Evolutionary conservation across 768 basidiomycete genomes (phyloP).

Genomic region (Hygrocybe punicea): DNA sequence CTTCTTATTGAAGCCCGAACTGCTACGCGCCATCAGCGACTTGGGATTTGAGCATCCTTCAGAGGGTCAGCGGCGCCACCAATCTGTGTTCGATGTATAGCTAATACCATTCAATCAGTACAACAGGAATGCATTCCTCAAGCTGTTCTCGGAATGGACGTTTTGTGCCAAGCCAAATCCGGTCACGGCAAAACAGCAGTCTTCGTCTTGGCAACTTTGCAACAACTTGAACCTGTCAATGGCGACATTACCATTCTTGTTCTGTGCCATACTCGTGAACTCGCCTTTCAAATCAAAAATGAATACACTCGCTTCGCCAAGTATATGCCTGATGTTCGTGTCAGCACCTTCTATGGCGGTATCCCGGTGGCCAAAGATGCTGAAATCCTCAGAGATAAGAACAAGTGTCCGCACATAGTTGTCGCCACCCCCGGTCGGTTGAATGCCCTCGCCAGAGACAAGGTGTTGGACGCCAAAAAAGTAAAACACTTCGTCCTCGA

Average conservation of each 20-base stretch:
- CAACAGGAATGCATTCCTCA: constrained; percentile 99
- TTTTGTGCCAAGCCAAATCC: constrained; percentile 98
- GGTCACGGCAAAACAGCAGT: constrained; percentile 99
- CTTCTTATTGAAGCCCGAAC: constrained; percentile 95
- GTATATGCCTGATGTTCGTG: constrained; percentile 99
- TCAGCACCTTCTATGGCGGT: constrained; percentile 97
- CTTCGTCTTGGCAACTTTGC: constrained; percentile 95
- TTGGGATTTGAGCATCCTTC: constrained; percentile 99
- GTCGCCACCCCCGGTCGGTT: constrained; percentile 97
- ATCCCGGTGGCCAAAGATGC: constrained; percentile 92
- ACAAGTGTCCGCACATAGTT: constrained; percentile 96
- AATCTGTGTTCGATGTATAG: constrained; percentile 1
- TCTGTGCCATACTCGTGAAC: constrained; percentile 97
- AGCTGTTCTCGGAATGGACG: constrained; percentile 98
- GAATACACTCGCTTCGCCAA: constrained; percentile 99
- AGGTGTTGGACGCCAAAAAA: constrained; percentile 89
- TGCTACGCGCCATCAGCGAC: constrained; percentile 96
- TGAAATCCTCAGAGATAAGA: constrained; percentile 91
- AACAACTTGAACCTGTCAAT: constrained; percentile 96
- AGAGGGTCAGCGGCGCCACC: constrained; percentile 63
- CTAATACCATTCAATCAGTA: constrained; percentile 46
- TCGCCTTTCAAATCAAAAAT: constrained; percentile 99
- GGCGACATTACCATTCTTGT: constrained; percentile 98
- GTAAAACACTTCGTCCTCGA: constrained; percentile 99
- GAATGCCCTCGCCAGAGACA: constrained; percentile 93